Conservation (phyloP, 2,329 filamentous ascomycete species). For the Xylariaceae sp. region DNA sequence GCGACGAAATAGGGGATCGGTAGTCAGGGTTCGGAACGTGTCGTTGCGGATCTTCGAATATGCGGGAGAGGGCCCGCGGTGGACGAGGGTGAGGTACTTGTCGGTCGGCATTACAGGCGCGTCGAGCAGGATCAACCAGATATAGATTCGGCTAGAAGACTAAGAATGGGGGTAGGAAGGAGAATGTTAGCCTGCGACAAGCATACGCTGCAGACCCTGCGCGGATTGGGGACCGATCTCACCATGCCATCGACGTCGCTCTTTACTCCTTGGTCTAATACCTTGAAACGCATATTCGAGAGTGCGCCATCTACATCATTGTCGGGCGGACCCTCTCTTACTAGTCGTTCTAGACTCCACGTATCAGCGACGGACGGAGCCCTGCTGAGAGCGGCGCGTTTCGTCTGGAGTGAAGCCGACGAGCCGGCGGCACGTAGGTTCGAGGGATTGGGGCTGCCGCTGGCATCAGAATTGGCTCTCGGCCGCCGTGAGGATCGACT, state of each 20-base stretch:
- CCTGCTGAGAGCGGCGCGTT: conserved; percentile 44
- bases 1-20: conserved; percentile 92
- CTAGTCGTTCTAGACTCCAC: conserved; percentile 66
- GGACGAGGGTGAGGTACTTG: conserved; percentile 82
- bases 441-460: conserved; percentile 38
- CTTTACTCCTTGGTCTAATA: conserved; percentile 71
- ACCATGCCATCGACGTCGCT: conserved; percentile 80
- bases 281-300: conserved; percentile 67
- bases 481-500: conserved; percentile 52
- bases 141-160: conserved; percentile 90
- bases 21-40: conserved; percentile 93
- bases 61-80: conserved; percentile 87
- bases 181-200: neutral
- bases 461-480: conserved; percentile 68
- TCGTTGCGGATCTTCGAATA: conserved; percentile 98
- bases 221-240: conserved; percentile 27
- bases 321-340: conserved; percentile 74
- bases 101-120: conserved; percentile 81
- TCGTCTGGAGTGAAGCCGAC: conserved; percentile 35
- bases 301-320: conserved; percentile 64
- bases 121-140: conserved; percentile 92
- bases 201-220: neutral
- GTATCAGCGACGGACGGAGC: conserved; percentile 49
- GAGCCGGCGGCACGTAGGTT: conserved; percentile 36
- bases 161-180: conserved; percentile 35